Evolutionary conservation across 208 protist species (phyloP).

Genomic region (Zelonia costaricensis): DNA sequence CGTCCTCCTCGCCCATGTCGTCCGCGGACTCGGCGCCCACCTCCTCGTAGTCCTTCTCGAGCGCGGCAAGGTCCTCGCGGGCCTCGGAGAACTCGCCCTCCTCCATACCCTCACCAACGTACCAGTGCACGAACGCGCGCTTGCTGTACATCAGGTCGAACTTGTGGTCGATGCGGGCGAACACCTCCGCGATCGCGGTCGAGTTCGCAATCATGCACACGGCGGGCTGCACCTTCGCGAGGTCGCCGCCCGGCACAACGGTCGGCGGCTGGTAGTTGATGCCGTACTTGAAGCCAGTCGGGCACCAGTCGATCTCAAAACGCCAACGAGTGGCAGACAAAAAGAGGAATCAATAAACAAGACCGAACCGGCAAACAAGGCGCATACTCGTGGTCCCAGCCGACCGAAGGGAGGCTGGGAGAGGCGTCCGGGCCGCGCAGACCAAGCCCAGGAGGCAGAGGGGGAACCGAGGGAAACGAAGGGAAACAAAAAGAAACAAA

Average conservation of each 20-base stretch:
- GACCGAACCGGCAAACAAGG: not conserved
- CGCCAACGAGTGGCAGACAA: not conserved
- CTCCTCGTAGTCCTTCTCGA: slow-evolving; percentile 97
- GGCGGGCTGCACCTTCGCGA: slow-evolving; percentile 93
- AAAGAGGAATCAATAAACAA: not conserved
- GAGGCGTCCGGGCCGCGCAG: too few species aligned
- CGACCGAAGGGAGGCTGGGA: not conserved
- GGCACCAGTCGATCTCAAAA: not conserved
- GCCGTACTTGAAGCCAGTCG: slow-evolving; percentile 93
- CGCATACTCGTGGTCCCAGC: not conserved
- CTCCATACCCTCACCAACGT: slow-evolving; percentile 97
- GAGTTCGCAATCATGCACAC: slow-evolving; percentile 96
- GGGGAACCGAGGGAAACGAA: too few species aligned
- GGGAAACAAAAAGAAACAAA: too few species aligned
- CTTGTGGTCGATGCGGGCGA: slow-evolving; percentile 94
- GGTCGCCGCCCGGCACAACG: slow-evolving; percentile 94
- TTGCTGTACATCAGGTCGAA: slow-evolving; percentile 89
- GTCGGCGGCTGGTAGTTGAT: slow-evolving; percentile 99
- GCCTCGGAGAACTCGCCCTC: slow-evolving; percentile 97
- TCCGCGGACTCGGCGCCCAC: slow-evolving; percentile 74
- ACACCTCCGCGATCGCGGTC: slow-evolving; percentile 94
- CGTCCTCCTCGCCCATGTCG: slow-evolving; percentile 93
- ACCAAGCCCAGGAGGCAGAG: too few species aligned
- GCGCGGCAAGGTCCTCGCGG: slow-evolving; percentile 95
- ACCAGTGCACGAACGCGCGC: slow-evolving; percentile 92